phyloP scores from a whole-genome alignment of 768 basidiomycete species.

The Collybiopsis luxurians region DNA sequence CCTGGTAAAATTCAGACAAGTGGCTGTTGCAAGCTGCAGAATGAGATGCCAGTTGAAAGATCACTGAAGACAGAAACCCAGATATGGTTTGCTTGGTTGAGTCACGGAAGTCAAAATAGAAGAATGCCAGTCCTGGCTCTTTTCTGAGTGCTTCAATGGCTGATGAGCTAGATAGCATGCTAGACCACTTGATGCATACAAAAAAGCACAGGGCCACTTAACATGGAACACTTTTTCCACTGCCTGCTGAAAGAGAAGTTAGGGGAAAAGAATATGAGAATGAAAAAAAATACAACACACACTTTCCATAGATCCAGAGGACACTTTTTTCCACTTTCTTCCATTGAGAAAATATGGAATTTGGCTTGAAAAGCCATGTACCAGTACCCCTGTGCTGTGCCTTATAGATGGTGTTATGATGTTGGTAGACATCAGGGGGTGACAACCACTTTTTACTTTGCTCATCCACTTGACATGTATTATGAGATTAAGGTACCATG shows the following conservation, averaged over 20 bases:
- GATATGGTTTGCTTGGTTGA: neutral
- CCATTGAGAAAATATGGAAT: neutral
- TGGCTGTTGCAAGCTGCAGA: neutral
- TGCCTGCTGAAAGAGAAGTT: no score
- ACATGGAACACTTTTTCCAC: no score
- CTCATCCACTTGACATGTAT: neutral
- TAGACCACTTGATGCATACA: no score
- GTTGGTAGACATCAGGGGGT: neutral
- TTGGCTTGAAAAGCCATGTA: neutral
- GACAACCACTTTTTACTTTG: neutral
- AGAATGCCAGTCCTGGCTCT: neutral
- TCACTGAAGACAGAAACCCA: neutral
- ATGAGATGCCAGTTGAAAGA: neutral
- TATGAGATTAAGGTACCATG: neutral
- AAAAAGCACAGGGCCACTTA: neutral
- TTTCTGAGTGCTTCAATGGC: no score
- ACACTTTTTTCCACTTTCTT: neutral
- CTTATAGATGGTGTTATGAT: no score
- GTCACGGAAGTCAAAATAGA: neutral
- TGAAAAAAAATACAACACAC: no score
- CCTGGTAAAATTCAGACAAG: neutral
- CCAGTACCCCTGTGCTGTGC: neutral
- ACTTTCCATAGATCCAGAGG: neutral
- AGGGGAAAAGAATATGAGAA: no score
- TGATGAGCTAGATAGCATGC: no score